These are phyloP conservation scores for Effrenium voratum DNA, from an alignment of 73 alveolate species.

Conservation along the genomic window DNA sequence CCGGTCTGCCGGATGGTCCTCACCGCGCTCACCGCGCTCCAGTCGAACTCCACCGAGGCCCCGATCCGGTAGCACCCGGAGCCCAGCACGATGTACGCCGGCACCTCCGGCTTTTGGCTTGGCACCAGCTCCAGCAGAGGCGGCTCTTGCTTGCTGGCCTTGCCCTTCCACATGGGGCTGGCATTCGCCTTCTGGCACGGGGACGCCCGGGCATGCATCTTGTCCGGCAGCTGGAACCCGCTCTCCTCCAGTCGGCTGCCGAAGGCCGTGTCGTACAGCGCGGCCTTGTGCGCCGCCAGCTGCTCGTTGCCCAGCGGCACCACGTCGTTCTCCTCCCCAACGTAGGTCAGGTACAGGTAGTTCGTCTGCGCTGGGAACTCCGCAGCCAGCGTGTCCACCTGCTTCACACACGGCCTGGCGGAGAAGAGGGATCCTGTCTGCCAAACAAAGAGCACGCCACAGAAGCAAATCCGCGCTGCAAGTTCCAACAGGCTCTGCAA, in stretches of 20 bases:
- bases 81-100: slow-evolving; percentile 72
- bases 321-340: slow-evolving; percentile 69
- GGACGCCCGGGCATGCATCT: slow-evolving; percentile 4
- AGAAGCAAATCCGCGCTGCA: too few species aligned
- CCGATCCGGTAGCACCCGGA: slow-evolving; percentile 94
- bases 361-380: slow-evolving; percentile 94
- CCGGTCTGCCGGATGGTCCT: slow-evolving; percentile 51
- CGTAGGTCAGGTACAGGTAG: slow-evolving; percentile 87
- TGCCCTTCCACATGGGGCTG: too few species aligned
- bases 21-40: slow-evolving; percentile 90
- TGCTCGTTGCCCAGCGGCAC: slow-evolving; percentile 53
- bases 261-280: slow-evolving; percentile 89
- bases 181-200: too few species aligned
- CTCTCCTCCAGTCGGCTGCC: slow-evolving; percentile 87
- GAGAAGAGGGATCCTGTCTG: too few species aligned
- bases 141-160: too few species aligned
- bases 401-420: slow-evolving; percentile 93
- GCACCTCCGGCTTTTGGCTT: too few species aligned
- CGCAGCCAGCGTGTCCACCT: slow-evolving; percentile 93
- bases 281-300: slow-evolving; percentile 83
- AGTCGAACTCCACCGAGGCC: slow-evolving; percentile 93
- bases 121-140: too few species aligned
- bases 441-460: too few species aligned
- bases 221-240: slow-evolving; percentile 55
- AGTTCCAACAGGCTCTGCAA: too few species aligned